A percentile compares a stretch with the other conserved stretches of the same genome.
phyloP scores from a whole-genome alignment of 2,329 filamentous ascomycete genomes.

The Colletotrichum paranaense region DNA sequence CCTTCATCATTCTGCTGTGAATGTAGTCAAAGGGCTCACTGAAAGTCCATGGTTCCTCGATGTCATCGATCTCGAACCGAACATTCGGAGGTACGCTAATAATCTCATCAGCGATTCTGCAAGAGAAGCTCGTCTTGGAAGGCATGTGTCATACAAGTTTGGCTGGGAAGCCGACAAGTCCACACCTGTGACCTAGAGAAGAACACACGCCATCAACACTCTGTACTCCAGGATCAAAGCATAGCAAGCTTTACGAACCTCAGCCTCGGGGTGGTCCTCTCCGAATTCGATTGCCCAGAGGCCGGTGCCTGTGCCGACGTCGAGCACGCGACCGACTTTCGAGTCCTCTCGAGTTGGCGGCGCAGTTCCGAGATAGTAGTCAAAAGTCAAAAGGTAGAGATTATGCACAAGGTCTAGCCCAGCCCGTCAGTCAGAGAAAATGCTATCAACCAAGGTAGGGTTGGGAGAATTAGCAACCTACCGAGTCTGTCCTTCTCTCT shows the following conservation, averaged over 20 bases:
- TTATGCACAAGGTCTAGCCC: conserved; percentile 48
- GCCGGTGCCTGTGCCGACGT: conserved; percentile 41
- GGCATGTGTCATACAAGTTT: conserved; percentile 51
- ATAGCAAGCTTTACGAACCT: conserved; percentile 31
- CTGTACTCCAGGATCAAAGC: too few species aligned
- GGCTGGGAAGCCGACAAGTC: conserved; percentile 68
- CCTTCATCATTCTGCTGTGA: conserved; percentile 37
- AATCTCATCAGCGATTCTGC: not conserved
- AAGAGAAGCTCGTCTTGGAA: too few species aligned
- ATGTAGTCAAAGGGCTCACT: conserved; percentile 43
- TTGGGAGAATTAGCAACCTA: not conserved
- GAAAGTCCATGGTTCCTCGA: conserved; percentile 52
- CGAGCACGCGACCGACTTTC: conserved; percentile 34
- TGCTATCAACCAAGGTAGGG: too few species aligned
- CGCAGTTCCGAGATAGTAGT: conserved; percentile 41
- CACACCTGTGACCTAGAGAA: conserved; percentile 56
- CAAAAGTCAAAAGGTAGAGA: conserved; percentile 45
- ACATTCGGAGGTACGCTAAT: conserved; percentile 55
- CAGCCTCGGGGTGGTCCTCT: conserved; percentile 44
- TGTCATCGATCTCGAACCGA: conserved; percentile 55
- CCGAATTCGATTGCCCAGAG: conserved; percentile 41
- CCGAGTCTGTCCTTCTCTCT: conserved; percentile 24
- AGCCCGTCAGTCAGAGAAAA: not conserved
- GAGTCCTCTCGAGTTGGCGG: conserved; percentile 38
- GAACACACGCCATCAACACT: too few species aligned